These are phyloP conservation scores for Chenopodium album DNA, from an alignment of 148 eudicot genomes.

Conservation along the genomic window DNA sequence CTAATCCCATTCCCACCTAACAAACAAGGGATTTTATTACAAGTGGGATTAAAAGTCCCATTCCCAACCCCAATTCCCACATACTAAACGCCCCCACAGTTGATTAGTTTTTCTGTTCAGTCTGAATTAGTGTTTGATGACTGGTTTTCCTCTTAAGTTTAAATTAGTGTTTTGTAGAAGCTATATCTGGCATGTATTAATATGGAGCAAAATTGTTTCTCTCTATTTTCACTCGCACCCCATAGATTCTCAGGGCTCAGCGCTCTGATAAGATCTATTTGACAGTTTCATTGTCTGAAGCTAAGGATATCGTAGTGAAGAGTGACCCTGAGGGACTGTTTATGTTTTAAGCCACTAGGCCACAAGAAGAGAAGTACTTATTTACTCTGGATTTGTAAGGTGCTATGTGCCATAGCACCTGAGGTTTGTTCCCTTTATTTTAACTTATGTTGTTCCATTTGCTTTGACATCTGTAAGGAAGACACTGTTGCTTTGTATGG, in stretches of 20 bases:
- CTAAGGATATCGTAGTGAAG: conserved; percentile 63
- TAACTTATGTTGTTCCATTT: conserved; percentile 1
- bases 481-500: neutral
- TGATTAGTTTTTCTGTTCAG: too few relatives aligned
- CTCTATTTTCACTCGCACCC: conserved; percentile 51
- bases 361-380: conserved; percentile 51
- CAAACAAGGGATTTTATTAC: too few relatives aligned
- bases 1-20: too few relatives aligned
- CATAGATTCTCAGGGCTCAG: conserved; percentile 88
- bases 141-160: too few relatives aligned
- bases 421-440: conserved; percentile 48
- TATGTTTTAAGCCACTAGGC: conserved; percentile 67
- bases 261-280: conserved; percentile 69
- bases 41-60: too few relatives aligned
- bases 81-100: too few relatives aligned
- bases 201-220: neutral
- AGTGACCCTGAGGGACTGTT: conserved; percentile 69
- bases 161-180: too few relatives aligned
- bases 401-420: conserved; percentile 40
- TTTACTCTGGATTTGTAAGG: conserved; percentile 63
- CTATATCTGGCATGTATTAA: neutral
- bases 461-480: neutral
- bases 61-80: too few relatives aligned
- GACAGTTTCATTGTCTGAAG: conserved; percentile 72
- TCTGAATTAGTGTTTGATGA: too few relatives aligned